Base-by-base conservation (phyloP, 2,329 filamentous ascomycete genomes). In the Fusarium humuli region DNA sequence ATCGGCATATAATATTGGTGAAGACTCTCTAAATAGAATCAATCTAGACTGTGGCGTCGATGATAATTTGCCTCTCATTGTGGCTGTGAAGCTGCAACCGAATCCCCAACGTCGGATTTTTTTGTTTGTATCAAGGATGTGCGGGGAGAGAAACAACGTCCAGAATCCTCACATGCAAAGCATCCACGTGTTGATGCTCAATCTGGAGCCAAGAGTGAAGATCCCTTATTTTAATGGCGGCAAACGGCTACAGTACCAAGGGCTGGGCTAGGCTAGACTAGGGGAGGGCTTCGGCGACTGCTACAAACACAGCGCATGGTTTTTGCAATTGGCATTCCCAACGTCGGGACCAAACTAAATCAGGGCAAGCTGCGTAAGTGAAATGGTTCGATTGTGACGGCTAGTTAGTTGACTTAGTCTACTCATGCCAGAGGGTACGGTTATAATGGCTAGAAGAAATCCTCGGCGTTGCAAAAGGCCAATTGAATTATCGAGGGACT, bases 321-420 rank as follows among this genome's bases (percentile, higher is more conserved):
- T 60, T 62, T 70, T 67, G 37, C 32, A 47, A 71, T 68, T 58
- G 63, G 54, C 67, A 70, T 70, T 71, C 63, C 67, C 53, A 70
- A 65, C 57, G 58, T 65, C 46, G 29, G 45, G 27, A 41, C 70
- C 69, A 73, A 45, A 37, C 71, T 74, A 44, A 47, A 75, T 67
- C 50, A 58, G 67, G 73, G 16, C 54, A 75, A 70, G 71, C 56
- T 57, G 67, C 55, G 49, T 18, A 40, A 52, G 54, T 20, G 53
- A 64, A 50, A 74, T 75, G 73, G 73, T 72, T 68, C 69, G 73
- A 75, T 75, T 72, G 62, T 70, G 73, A 74, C 55, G 61, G 49
- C 49, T 60, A 44, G 52, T 50, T 41, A 29, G 34, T 37, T 32
- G 37, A 34, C 32, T 57, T 70, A 55, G 47, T 62, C 37, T 29